These are phyloP conservation scores for Colletotrichum musae DNA, from an alignment of 2,329 filamentous ascomycete species.

Conservation along the genomic window DNA sequence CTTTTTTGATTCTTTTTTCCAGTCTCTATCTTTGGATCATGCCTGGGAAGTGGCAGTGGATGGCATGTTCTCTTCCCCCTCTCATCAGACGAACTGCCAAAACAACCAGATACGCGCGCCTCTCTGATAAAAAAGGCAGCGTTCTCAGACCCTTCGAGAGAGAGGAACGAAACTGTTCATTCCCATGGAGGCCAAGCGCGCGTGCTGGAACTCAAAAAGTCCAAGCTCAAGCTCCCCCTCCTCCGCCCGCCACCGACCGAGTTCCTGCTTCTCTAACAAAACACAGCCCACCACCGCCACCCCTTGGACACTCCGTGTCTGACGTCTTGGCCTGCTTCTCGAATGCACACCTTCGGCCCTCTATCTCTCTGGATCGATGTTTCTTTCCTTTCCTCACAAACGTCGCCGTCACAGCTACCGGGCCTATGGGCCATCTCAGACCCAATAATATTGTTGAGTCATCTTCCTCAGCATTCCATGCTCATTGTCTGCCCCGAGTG, in stretches of 20 bases:
- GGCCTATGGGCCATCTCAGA: background rate
- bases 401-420: background rate
- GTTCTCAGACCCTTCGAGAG: too few species aligned
- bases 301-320: background rate
- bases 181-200: background rate
- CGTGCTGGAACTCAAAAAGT: background rate
- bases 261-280: conserved; percentile 10
- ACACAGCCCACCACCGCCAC: conserved; percentile 13
- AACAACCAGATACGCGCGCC: background rate
- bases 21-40: background rate
- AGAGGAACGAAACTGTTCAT: too few species aligned
- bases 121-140: too few species aligned
- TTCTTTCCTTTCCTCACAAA: background rate
- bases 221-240: conserved; percentile 10
- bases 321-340: conserved; percentile 20
- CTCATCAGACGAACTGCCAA: background rate
- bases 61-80: background rate
- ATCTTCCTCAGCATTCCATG: background rate
- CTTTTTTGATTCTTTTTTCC: background rate
- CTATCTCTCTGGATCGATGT: background rate
- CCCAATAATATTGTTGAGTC: too few species aligned
- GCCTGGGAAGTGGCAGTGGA: background rate
- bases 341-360: background rate
- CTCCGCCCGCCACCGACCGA: background rate
- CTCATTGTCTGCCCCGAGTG: background rate